Evolutionary conservation across 2,329 filamentous ascomycete genomes (phyloP), one percentile per base, ranked within the genome.

Genomic region (Grosmannia penicillata): DNA sequence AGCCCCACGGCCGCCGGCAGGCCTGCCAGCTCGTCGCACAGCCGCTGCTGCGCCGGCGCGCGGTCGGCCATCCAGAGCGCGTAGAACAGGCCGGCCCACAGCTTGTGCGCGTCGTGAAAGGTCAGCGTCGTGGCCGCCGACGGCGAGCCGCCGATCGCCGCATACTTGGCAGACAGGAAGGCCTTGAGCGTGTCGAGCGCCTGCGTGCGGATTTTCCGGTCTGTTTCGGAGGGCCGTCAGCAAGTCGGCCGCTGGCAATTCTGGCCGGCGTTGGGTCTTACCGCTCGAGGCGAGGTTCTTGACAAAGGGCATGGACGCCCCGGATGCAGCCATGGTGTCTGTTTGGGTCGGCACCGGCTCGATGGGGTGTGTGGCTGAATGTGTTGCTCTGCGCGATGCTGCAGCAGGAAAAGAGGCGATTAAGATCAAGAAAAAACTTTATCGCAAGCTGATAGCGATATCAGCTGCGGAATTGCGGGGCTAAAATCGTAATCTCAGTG

Each of bases 31-130:
- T 87, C 78, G 47, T 68, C 62, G 48, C 82, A 82, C 33, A 96
- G 79, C 31, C 72, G 72, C 65, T 94, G 86, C 64, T 95, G 89
- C 3, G 82, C 78, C n/a, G 78, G 62, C 10, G 86, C 79, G 34
- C 86, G 82, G 66, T 95, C 87, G 57, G 80, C 85, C 78, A 94
- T 91, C 80, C 85, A 95, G 52, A 91, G 74, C 53, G 79, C 80
- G 68, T 86, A 95, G 66, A 91, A 95, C 17, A 96, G 72, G 6
- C 86, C 89, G 55, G 93, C 93, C 85, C 86, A 94, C 47, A 96
- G 72, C 63, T 94, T 94, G 43, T 89, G 66, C 36, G 84, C 66
- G 47, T 94, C 86, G 47, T 81, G 57, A 29, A 72, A 63, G 15
- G 72, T 62, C 44, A 95, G 74, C 19, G 41, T 72, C 19, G 39